Evolutionary conservation across 441 rosid species (phyloP).

Genomic region (Raphanus hybrid): DNA sequence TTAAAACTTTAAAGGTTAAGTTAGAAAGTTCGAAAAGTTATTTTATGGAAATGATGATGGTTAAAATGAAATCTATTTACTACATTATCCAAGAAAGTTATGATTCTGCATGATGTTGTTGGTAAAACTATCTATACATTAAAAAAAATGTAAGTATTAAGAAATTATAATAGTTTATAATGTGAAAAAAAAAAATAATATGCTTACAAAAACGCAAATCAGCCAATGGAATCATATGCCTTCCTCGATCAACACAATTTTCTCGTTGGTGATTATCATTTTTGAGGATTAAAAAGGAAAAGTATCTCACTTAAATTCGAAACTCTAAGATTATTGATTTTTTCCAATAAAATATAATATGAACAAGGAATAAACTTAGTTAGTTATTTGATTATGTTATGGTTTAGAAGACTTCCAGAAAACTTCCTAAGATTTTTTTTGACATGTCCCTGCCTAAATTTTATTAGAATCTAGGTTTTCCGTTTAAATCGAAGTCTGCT

Average conservation of each 20-base stretch:
- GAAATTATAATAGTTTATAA: background rate
- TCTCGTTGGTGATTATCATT: background rate
- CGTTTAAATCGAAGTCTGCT: too few relatives aligned
- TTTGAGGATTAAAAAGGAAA: background rate
- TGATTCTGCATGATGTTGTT: background rate
- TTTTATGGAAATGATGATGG: background rate
- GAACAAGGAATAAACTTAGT: background rate
- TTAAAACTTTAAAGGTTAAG: background rate
- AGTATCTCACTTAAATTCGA: background rate
- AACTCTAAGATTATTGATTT: background rate
- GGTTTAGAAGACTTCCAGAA: too few relatives aligned
- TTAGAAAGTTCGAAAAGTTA: background rate
- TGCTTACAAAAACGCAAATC: conserved; percentile 1
- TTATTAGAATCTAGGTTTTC: too few relatives aligned
- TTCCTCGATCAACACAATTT: background rate
- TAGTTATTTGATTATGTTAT: too few relatives aligned
- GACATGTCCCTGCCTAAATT: too few relatives aligned
- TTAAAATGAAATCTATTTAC: background rate
- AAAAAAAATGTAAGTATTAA: background rate
- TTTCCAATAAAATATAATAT: background rate
- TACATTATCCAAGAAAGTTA: background rate
- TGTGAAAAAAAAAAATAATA: background rate
- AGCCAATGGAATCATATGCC: background rate
- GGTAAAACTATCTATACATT: background rate
- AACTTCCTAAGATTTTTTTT: too few relatives aligned